Conservation (phyloP, 83 land plant species). For the Thuja plicata region DNA sequence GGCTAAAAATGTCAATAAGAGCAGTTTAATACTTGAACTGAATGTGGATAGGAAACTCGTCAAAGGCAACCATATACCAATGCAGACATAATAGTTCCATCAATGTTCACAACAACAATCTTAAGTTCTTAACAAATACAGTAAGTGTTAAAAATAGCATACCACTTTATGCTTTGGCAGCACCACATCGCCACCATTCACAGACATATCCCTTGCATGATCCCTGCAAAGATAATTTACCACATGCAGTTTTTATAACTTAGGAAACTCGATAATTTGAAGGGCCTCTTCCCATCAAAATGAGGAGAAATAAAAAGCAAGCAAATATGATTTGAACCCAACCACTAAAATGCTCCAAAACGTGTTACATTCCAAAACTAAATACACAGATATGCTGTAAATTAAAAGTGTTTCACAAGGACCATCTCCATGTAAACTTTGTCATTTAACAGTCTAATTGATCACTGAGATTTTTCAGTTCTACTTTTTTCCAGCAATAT, state of each 20-base stretch:
- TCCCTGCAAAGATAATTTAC: conserved; percentile 6
- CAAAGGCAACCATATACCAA: not conserved
- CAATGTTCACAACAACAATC: not conserved
- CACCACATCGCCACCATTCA: not conserved
- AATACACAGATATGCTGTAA: not conserved
- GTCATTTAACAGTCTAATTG: not conserved
- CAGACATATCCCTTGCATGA: conserved; percentile 7
- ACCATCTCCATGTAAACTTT: too few species aligned
- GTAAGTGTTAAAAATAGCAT: not conserved
- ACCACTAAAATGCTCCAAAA: not conserved
- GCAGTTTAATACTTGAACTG: not conserved
- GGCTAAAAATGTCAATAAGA: not conserved
- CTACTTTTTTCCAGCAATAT: not conserved
- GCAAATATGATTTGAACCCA: not conserved
- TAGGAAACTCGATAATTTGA: not conserved
- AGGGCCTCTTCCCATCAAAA: not conserved
- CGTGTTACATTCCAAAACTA: not conserved
- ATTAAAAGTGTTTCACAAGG: too few species aligned
- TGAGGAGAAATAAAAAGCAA: not conserved
- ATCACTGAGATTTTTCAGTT: not conserved
- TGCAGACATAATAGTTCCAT: not conserved
- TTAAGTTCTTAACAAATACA: not conserved
- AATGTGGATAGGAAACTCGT: not conserved
- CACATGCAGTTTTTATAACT: not conserved
- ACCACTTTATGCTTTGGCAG: conserved; percentile 3